These are phyloP conservation scores for Epichloe coenophiala DNA, from an alignment of 2,329 filamentous ascomycete species.

Conservation along the genomic window DNA sequence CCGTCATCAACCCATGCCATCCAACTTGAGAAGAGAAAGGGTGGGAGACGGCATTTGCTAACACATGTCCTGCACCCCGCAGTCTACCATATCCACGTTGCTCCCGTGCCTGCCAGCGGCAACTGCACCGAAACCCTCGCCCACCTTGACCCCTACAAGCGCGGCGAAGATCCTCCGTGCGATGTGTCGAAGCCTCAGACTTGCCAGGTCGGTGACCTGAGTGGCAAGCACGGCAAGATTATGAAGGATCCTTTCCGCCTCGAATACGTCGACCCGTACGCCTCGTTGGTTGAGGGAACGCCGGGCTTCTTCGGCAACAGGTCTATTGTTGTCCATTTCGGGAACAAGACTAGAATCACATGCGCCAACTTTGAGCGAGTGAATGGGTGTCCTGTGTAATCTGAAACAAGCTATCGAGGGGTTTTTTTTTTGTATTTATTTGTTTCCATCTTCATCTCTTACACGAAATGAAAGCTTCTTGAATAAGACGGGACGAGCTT, in stretches of 20 bases:
- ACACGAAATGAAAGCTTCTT: too few species aligned
- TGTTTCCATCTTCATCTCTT: neutral
- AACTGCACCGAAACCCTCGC: slow-evolving; percentile 56
- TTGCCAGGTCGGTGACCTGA: slow-evolving; percentile 66
- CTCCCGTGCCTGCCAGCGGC: slow-evolving; percentile 48
- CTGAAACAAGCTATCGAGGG: neutral
- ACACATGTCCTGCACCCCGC: neutral
- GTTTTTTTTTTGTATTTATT: neutral
- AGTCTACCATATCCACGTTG: slow-evolving; percentile 63
- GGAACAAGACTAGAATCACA: slow-evolving; percentile 49
- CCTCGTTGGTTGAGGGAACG: slow-evolving; percentile 36
- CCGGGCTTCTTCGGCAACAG: slow-evolving; percentile 51
- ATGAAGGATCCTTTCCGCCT: slow-evolving; percentile 32
- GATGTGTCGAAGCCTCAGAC: slow-evolving; percentile 40
- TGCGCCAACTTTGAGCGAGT: slow-evolving; percentile 45
- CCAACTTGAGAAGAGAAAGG: too few species aligned
- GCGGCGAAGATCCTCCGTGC: slow-evolving; percentile 49
- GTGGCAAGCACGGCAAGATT: slow-evolving; percentile 59
- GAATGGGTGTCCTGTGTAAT: slow-evolving; percentile 1
- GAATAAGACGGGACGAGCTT: too few species aligned
- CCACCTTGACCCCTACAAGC: slow-evolving; percentile 59
- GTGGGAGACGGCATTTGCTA: neutral
- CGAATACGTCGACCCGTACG: slow-evolving; percentile 42
- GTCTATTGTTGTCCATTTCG: slow-evolving; percentile 50
- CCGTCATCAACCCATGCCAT: too few species aligned